These are phyloP conservation scores for Phytophthora pini DNA, from an alignment of 352 stramenopile genomes.

Conservation along the genomic window DNA sequence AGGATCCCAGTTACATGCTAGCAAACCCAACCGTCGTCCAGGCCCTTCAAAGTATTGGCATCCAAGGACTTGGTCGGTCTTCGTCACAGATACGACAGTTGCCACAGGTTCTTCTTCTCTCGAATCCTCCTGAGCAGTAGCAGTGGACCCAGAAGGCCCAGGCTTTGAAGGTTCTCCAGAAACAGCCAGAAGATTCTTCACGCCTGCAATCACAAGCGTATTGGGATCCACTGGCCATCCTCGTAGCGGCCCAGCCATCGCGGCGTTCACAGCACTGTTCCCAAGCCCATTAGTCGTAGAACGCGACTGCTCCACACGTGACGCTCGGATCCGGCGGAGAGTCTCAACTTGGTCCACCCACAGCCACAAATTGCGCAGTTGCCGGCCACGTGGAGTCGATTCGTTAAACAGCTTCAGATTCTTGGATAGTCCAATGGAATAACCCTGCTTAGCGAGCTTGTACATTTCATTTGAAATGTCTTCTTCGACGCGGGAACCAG, in stretches of 20 bases:
- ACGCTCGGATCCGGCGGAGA: slow-evolving; percentile 67
- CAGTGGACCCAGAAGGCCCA: slow-evolving; percentile 8
- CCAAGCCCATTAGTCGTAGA: slow-evolving; percentile 34
- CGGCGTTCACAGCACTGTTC: slow-evolving; percentile 32
- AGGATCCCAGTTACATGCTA: slow-evolving; percentile 88
- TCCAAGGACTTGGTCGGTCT: slow-evolving; percentile 68
- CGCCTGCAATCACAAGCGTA: slow-evolving; percentile 61
- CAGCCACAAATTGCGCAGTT: slow-evolving; percentile 75
- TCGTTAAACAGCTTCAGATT: slow-evolving; percentile 77
- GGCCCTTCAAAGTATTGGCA: slow-evolving; percentile 81
- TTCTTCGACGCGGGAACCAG: slow-evolving; percentile 40
- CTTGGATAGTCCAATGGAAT: slow-evolving; percentile 79
- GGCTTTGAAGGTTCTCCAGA: slow-evolving; percentile 27
- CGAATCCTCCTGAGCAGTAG: slow-evolving; percentile 27
- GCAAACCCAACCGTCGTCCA: slow-evolving; percentile 65
- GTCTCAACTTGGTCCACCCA: slow-evolving; percentile 88
- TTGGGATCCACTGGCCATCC: slow-evolving; percentile 80
- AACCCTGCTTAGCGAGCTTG: slow-evolving; percentile 74
- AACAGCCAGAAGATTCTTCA: slow-evolving; percentile 67
- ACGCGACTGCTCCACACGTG: slow-evolving; percentile 54
- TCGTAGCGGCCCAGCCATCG: slow-evolving; percentile 52
- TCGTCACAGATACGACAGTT: slow-evolving; percentile 56
- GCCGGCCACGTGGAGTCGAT: slow-evolving; percentile 43
- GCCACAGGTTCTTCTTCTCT: slow-evolving; percentile 26
- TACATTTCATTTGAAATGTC: slow-evolving; percentile 85